Conservation (phyloP, 2,329 filamentous ascomycete genomes). For the Parafenestella ontariensis region DNA sequence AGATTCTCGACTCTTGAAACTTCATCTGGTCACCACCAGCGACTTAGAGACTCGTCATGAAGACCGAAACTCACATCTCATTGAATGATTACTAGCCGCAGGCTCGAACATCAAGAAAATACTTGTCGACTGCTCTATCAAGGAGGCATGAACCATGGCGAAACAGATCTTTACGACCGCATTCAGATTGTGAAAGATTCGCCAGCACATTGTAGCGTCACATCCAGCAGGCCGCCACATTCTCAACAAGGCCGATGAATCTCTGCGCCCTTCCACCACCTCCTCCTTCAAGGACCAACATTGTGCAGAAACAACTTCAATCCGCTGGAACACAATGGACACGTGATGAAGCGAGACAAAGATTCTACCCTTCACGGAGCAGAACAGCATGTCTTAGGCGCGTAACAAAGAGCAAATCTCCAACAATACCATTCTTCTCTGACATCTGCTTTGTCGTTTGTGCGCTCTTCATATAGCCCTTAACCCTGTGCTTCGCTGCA, state of each 20-base stretch:
- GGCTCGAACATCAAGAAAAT: background rate
- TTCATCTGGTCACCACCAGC: background rate
- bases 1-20: constrained; percentile 56
- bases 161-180: constrained; percentile 9
- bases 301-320: constrained; percentile 18
- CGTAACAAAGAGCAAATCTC: constrained; percentile 39
- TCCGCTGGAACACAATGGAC: constrained; percentile 22
- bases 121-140: background rate
- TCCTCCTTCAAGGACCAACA: constrained; percentile 10
- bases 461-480: constrained; percentile 32
- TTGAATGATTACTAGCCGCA: background rate
- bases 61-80: no score
- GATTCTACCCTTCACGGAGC: constrained; percentile 24
- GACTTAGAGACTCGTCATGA: no score
- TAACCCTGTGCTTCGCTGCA: constrained; percentile 19
- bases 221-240: constrained; percentile 8
- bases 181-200: constrained; percentile 13
- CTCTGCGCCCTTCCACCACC: background rate
- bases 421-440: constrained; percentile 30
- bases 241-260: background rate
- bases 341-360: constrained; percentile 31
- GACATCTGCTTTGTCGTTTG: constrained; percentile 35
- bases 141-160: background rate
- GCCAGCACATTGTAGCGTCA: constrained; percentile 14
- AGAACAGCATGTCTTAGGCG: constrained; percentile 23